Evolutionary conservation across 2,329 filamentous ascomycete genomes (phyloP), one percentile per base, ranked within the genome.

Genomic region (Talaromyces islandicus): DNA sequence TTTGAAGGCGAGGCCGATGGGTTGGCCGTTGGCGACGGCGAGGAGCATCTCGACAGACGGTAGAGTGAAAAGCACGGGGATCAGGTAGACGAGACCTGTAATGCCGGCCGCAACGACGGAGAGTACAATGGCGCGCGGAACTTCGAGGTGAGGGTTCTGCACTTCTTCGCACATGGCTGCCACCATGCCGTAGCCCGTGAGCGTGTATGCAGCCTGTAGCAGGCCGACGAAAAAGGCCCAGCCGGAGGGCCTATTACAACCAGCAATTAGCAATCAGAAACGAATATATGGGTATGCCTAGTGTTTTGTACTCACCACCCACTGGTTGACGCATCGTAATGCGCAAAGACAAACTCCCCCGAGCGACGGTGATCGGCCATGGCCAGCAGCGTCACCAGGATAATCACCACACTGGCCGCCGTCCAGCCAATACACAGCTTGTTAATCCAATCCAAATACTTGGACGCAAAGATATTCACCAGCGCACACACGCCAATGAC

Each of bases 381-480:
- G 24, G 73, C 77, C 54, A 88, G 72, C n/a, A 88, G 68, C 0
- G 82, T 84, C 53, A 82, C 79, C 64, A 92, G 73, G 50, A 91
- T 90, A 51, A 90, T 87, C 56, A 90, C 62, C 4, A 89, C 86
- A 48, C 84, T 86, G 0, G 81, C 80, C 0, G 77, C 83, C 0
- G 88, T 90, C 88, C 88, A 90, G 70, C 85, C 88, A 58, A 90
- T 89, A 70, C 88, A 90, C 53, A 89, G 72, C 66, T 88, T 89
- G 70, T 90, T 90, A 69, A 90, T 87, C 57, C 88, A 65, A 68
- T 89, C 86, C 54, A 90, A 74, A 64, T 83, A 84, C 57, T 79
- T 83, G 5, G 84, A 79, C 0, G 80, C 81, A 66, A 89, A 90
- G 24, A 86, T 80, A 69, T 90, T 90, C 55, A 89, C 79, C 9